Percentiles rank a stretch among this genome's conserved stretches.
Conservation (phyloP, 139 green algal species). For the Chlorella sp. region DNA sequence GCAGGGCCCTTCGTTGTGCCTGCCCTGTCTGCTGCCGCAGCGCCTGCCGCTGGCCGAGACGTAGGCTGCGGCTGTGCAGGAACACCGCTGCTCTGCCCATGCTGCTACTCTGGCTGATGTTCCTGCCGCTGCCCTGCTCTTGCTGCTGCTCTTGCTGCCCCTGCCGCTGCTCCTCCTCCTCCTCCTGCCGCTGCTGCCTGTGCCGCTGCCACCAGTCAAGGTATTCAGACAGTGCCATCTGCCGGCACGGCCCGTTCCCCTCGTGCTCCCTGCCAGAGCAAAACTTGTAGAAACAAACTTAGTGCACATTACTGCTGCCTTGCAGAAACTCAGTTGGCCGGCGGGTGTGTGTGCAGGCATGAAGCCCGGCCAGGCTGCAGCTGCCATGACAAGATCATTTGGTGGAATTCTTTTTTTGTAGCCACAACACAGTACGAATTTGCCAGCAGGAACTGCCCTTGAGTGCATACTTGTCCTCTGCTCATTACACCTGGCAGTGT, state of each 20-base stretch:
- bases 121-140: not conserved
- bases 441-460: no score
- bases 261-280: slow-evolving; percentile 34
- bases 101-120: no score
- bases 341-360: no score
- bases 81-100: not conserved
- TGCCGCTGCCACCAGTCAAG: slow-evolving; percentile 57
- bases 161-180: slow-evolving; percentile 14
- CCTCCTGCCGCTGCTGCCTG: not conserved
- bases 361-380: no score
- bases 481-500: slow-evolving; percentile 56
- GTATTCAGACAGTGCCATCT: slow-evolving; percentile 65
- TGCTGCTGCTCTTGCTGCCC: not conserved
- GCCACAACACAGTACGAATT: no score
- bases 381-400: not conserved
- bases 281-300: not conserved
- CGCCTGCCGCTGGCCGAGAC: not conserved
- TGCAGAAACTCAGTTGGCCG: no score
- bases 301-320: not conserved
- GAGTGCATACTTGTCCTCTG: not conserved
- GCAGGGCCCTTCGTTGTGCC: slow-evolving; percentile 19
- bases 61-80: not conserved
- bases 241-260: slow-evolving; percentile 36
- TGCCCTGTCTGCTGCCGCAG: not conserved
- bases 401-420: no score